Base-by-base conservation (phyloP, 352 stramenopile genomes). In the Pilasporangium apinafurcum region DNA sequence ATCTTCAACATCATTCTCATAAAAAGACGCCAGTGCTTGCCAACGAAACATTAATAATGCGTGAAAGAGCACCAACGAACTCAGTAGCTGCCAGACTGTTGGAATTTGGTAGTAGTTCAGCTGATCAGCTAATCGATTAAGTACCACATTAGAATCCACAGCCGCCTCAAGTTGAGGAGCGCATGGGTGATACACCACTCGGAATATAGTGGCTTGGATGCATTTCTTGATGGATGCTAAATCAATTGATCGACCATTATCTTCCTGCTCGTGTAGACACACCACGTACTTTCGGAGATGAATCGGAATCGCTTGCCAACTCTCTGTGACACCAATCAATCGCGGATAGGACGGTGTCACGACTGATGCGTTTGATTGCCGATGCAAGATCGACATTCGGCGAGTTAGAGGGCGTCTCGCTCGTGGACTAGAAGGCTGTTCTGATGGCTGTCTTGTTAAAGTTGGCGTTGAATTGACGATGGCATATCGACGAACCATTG, bases 41-140 rank as follows among this genome's bases (percentile, higher is more conserved):
- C 26, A 4, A 13, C 33, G 48, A 20, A 66, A 76, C 5, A 66
- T 20, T 12, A 73, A 35, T 37, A 62, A 41, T 0, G 62, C 17
- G 14, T 86, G 73, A 26, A 69, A 80, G 10, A 83, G 31, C 8
- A 81, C 41, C 7, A 86, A 48, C 1, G 54, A 43, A 14, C 44
- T 72, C 8, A 86, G 21, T 5, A 68, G 28, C 14, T 65, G 48
- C 65, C 62, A 36, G 5, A 39, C 35, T 22, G 36, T 56, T 4
- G 36, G 51, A 25, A 7, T 32, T 0, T 13, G 16, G 10, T 12
- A 41, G 35, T 32, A 13, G 4, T 26, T n/a, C n/a, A n/a, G n/a
- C n/a, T n/a, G n/a, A n/a, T n/a, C n/a, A n/a, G n/a, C n/a, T n/a
- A n/a, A n/a, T n/a, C n/a, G n/a, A n/a, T n/a, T n/a, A n/a, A n/a